These are phyloP conservation scores for Epicoccum nigrum DNA, from an alignment of 2,329 filamentous ascomycete genomes.

Conservation along the genomic window DNA sequence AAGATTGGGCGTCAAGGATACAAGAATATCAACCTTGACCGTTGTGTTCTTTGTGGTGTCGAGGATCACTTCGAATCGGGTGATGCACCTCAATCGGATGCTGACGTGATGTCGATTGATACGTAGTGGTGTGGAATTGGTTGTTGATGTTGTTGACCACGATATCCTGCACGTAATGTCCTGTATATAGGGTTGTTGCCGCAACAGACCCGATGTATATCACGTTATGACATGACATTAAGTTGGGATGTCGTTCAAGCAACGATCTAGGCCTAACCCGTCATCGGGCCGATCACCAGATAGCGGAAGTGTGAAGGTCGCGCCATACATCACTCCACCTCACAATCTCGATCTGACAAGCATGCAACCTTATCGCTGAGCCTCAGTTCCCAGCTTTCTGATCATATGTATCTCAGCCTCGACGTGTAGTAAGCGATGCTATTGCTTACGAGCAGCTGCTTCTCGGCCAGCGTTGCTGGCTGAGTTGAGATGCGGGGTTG, in stretches of 20 bases:
- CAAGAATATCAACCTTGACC: slow-evolving; percentile 9
- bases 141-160: slow-evolving; percentile 7
- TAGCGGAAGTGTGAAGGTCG: slow-evolving; percentile 27
- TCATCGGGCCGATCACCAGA: slow-evolving; percentile 22
- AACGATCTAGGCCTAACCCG: slow-evolving; percentile 8
- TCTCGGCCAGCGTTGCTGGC: neutral
- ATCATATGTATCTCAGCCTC: slow-evolving; percentile 8
- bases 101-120: slow-evolving; percentile 7
- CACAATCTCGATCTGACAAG: neutral
- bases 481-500: slow-evolving; percentile 2
- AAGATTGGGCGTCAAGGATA: slow-evolving; percentile 12
- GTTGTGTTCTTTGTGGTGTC: slow-evolving; percentile 2
- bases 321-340: slow-evolving; percentile 35
- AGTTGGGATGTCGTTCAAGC: slow-evolving; percentile 13
- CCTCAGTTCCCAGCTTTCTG: slow-evolving; percentile 3
- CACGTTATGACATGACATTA: slow-evolving; percentile 24
- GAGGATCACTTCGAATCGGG: slow-evolving; percentile 18
- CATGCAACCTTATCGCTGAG: slow-evolving; percentile 13
- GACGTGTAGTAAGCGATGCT: neutral
- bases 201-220: slow-evolving; percentile 8
- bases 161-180: neutral
- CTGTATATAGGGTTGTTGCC: neutral
- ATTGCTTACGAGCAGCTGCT: neutral
- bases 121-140: neutral
- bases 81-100: slow-evolving; percentile 20